phyloP scores from a whole-genome alignment of 805 yeast genomes.

The Wickerhamiella parazyma region DNA sequence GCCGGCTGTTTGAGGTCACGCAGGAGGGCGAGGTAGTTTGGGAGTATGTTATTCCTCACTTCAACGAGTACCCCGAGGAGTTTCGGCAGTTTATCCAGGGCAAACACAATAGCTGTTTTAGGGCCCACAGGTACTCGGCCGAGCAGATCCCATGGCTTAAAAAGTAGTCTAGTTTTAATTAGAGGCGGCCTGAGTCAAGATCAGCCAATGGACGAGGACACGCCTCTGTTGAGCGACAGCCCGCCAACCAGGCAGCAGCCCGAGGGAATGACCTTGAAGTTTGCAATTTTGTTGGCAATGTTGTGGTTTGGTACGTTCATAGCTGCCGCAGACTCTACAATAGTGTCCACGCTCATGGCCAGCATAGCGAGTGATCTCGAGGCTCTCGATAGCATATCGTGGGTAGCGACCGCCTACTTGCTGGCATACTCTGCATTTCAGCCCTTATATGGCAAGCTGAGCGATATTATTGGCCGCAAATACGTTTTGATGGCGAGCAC shows the following conservation, averaged over 20 bases:
- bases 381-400: slow-evolving; percentile 37
- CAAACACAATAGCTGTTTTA: background rate
- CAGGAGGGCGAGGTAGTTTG: background rate
- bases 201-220: background rate
- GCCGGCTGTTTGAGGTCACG: background rate
- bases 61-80: background rate
- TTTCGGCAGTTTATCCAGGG: background rate
- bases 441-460: slow-evolving; percentile 56
- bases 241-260: background rate
- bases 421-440: slow-evolving; percentile 62
- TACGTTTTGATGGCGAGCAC: slow-evolving; percentile 31
- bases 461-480: slow-evolving; percentile 40
- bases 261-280: background rate
- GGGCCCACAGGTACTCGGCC: background rate
- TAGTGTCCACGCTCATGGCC: slow-evolving; percentile 44
- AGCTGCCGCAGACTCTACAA: slow-evolving; percentile 45
- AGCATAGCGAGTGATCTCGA: slow-evolving; percentile 47
- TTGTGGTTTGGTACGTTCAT: slow-evolving; percentile 29
- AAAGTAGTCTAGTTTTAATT: background rate
- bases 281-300: background rate
- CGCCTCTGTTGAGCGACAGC: background rate
- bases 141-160: background rate
- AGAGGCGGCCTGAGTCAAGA: no score
- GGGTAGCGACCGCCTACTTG: slow-evolving; percentile 64
- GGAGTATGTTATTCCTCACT: background rate